Percentiles rank a stretch among this genome's conserved stretches.
phyloP scores from a whole-genome alignment of 139 green algal species.

The Tetradesmus obliquus region DNA sequence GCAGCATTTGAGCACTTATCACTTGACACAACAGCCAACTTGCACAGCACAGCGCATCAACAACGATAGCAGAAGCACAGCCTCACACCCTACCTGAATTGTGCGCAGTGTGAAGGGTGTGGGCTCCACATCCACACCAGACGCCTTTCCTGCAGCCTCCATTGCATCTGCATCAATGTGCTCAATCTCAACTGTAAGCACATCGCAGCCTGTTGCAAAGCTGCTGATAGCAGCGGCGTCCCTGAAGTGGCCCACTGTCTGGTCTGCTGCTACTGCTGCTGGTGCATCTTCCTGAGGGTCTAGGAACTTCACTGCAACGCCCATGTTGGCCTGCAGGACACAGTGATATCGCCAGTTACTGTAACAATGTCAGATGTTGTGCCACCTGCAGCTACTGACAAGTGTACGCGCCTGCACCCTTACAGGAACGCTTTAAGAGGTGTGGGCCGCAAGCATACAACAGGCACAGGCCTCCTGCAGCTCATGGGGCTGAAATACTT shows the following conservation, averaged over 20 bases:
- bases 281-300: conserved; percentile 88
- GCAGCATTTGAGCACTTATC: too few relatives aligned
- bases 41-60: not conserved
- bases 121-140: conserved; percentile 85
- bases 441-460: too few relatives aligned
- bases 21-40: not conserved
- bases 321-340: conserved; percentile 84
- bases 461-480: not conserved
- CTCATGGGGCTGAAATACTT: not conserved
- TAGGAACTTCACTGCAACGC: conserved; percentile 88
- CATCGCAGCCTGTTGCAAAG: conserved; percentile 84
- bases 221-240: conserved; percentile 77
- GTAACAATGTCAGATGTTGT: not conserved
- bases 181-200: conserved; percentile 99
- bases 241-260: conserved; percentile 81
- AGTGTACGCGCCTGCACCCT: too few relatives aligned
- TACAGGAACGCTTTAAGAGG: too few relatives aligned
- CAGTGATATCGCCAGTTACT: not conserved
- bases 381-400: not conserved
- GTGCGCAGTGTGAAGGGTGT: conserved; percentile 75
- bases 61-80: not conserved
- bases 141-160: conserved; percentile 61
- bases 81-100: conserved; percentile 64
- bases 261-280: conserved; percentile 83
- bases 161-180: conserved; percentile 94